Evolutionary conservation across 2,329 filamentous ascomycete genomes (phyloP), one percentile per base, ranked within the genome.

Genomic region (Helicocarpus griseus): DNA sequence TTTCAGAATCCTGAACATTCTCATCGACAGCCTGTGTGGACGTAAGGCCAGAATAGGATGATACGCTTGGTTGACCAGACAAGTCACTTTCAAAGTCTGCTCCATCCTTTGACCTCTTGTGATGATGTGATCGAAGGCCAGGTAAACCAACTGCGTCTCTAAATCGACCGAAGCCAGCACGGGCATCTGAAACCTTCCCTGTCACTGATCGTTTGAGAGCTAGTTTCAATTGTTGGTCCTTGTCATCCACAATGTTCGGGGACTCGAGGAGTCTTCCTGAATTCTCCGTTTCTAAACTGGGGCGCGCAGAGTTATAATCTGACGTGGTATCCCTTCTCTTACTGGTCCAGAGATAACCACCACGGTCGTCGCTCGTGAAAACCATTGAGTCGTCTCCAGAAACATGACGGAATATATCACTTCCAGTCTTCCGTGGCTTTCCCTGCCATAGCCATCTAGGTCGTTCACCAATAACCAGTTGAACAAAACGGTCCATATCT

Each of bases 381-480:
- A 74, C 65, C 61, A 69, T 67, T 19, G 70, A 69, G 13, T 66
- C 61, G 51, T 69, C 66, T 9, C 60, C 61, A n/a, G 61, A 60
- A 13, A 60, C 61, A 35, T 60, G 59, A 7, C 58, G 56, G 45
- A 68, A 65, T 4, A 59, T 58, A 53, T 69, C 60, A 26, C 60
- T 64, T 14, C 59, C 62, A 49, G 62, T 78, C 63, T 91, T 89
- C 54, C 85, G 82, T 35, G 87, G 80, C 66, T 95, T 97, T 14
- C 91, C 93, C 55, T 87, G 79, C 93, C 93, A 98, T 1, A 98
- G 76, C 89, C 90, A 97, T 66, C 95, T 95, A 14, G 87, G 78
- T 51, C 87, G 81, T 64, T 93, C 87, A 31, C 93, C 91, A 55
- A 83, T 85, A 0, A 86, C 81, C 24, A 95, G 75, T 53, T 82